Conservation (phyloP, 2,329 filamentous ascomycete species). For the Aspergillus fructus region DNA sequence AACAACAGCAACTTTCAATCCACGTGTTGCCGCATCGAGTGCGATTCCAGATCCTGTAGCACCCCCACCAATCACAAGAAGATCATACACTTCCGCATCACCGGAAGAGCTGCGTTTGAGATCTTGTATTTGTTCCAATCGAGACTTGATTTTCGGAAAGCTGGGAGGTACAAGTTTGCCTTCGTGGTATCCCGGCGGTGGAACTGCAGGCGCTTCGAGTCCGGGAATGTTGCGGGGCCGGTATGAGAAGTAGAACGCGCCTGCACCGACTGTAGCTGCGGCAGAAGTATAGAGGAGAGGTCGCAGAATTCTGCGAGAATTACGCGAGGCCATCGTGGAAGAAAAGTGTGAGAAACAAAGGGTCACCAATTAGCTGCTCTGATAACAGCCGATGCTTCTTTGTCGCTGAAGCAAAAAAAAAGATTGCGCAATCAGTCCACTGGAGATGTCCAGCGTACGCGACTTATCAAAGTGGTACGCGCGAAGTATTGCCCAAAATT, state of each 20-base stretch:
- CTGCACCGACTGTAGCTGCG: conserved; percentile 54
- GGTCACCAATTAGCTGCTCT: not conserved
- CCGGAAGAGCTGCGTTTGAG: conserved; percentile 44
- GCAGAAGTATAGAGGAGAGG: conserved; percentile 60
- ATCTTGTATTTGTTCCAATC: conserved; percentile 53
- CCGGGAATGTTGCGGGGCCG: conserved; percentile 65
- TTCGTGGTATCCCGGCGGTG: conserved; percentile 61
- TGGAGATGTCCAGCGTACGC: not conserved
- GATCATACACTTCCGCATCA: conserved; percentile 60
- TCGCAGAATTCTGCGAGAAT: conserved; percentile 52
- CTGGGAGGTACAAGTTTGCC: conserved; percentile 56
- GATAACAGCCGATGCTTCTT: not conserved
- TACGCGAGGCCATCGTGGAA: conserved; percentile 38
- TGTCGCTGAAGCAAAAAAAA: not conserved
- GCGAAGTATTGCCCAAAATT: not conserved
- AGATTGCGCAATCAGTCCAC: not conserved
- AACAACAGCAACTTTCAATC: conserved; percentile 75
- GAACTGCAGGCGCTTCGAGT: conserved; percentile 60
- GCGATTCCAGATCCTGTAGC: conserved; percentile 79
- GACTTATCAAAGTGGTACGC: not conserved
- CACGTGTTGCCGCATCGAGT: conserved; percentile 75
- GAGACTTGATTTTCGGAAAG: conserved; percentile 52
- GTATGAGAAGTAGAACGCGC: conserved; percentile 61
- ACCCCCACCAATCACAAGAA: conserved; percentile 76
- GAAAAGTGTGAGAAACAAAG: not conserved